These are phyloP conservation scores for Neckera pumila DNA, from an alignment of 225 moss, liverwort and hornwort species.

Conservation along the genomic window DNA sequence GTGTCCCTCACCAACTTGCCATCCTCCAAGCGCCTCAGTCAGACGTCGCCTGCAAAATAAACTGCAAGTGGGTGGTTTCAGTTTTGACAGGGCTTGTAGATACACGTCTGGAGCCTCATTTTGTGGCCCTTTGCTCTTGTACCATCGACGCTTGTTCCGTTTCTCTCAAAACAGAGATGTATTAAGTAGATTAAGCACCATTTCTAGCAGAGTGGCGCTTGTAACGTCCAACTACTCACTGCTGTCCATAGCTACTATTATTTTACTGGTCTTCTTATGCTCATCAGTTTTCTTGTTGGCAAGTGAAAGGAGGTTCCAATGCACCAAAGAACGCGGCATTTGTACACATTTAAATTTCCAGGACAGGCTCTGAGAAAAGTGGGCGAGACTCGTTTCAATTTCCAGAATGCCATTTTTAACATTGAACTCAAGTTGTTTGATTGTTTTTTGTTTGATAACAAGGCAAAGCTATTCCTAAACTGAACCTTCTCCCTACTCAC, in stretches of 20 bases:
- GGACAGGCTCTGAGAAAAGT: no score
- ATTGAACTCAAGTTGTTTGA: neutral
- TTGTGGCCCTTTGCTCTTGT: neutral
- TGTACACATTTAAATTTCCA: no score
- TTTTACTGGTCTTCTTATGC: neutral
- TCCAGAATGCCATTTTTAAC: neutral
- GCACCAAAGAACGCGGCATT: no score
- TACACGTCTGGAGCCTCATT: neutral
- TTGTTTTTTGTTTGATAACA: neutral
- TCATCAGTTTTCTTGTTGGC: neutral
- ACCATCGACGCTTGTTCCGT: neutral
- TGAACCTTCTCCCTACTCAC: neutral
- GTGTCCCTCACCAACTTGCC: neutral
- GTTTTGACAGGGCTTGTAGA: neutral
- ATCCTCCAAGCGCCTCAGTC: conserved; percentile 9
- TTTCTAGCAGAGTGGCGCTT: neutral
- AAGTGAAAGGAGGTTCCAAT: neutral
- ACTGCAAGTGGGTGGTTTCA: neutral
- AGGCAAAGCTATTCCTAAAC: neutral
- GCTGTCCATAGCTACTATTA: neutral
- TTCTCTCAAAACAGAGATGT: neutral
- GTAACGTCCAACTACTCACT: neutral
- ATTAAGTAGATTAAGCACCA: neutral
- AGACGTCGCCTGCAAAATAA: neutral
- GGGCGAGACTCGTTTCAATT: no score